phyloP scores from a whole-genome alignment of 441 rosid genomes.

The California macrophylla region DNA sequence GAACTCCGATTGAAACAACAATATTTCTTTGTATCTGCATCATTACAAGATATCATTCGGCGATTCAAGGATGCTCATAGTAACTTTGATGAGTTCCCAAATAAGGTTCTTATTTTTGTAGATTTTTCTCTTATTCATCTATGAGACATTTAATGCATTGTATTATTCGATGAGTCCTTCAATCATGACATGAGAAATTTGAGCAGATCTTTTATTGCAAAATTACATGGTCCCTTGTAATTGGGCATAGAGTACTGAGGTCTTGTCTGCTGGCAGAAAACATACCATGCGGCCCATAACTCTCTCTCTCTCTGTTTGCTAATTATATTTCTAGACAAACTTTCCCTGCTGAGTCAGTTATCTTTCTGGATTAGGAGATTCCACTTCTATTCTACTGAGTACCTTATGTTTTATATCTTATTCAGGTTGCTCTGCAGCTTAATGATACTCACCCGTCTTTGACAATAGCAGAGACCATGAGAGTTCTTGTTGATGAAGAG shows the following conservation, averaged over 20 bases:
- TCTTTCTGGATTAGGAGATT: slow-evolving; percentile 6
- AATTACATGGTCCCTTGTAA: not conserved
- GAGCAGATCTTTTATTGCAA: not conserved
- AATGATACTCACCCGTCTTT: slow-evolving; percentile 57
- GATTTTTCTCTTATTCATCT: not conserved
- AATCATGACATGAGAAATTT: not conserved
- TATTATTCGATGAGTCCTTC: not conserved
- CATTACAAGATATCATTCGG: slow-evolving; percentile 47
- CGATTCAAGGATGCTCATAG: slow-evolving; percentile 40
- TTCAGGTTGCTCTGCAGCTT: slow-evolving; percentile 47
- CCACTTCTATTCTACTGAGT: slow-evolving; percentile 10
- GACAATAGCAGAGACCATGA: slow-evolving; percentile 41
- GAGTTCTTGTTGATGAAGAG: slow-evolving; percentile 46
- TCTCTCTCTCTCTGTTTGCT: not conserved
- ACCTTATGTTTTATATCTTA: slow-evolving; percentile 6
- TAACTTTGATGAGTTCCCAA: slow-evolving; percentile 38
- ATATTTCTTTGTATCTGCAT: slow-evolving; percentile 46
- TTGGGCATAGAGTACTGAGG: not conserved
- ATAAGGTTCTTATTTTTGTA: slow-evolving; percentile 31
- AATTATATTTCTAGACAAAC: not conserved
- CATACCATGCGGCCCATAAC: not conserved
- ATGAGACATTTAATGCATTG: not conserved
- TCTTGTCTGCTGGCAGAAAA: not conserved
- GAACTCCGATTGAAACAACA: slow-evolving; percentile 52
- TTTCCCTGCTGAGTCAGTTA: not conserved